Conservation (phyloP, 805 yeast genomes). For the Cyberlindnera xylosilytica region DNA sequence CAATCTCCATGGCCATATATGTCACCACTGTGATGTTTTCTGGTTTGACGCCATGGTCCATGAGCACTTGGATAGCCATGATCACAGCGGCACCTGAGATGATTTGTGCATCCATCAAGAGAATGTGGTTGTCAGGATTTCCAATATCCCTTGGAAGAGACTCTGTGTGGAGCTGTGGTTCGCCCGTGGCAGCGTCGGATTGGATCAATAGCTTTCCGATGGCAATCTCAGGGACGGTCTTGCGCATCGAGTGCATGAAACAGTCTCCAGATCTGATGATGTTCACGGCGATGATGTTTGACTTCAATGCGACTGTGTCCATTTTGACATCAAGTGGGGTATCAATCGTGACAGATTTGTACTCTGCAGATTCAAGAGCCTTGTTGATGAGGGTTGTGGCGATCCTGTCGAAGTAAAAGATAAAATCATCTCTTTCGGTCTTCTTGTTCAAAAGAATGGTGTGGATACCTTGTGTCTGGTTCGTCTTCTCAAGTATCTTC, state of each 20-base stretch:
- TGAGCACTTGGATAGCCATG: constrained; percentile 86
- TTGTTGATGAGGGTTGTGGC: constrained; percentile 64
- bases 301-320: constrained; percentile 30
- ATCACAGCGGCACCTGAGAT: constrained; percentile 91
- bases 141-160: constrained; percentile 51
- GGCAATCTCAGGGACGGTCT: constrained; percentile 71
- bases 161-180: constrained; percentile 87
- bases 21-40: constrained; percentile 64
- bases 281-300: constrained; percentile 66
- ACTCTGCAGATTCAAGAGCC: constrained; percentile 58
- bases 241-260: constrained; percentile 74
- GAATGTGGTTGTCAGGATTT: constrained; percentile 38
- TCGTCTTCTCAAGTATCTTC: constrained; percentile 40
- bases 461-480: constrained; percentile 70
- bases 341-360: constrained; percentile 31
- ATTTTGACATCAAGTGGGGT: constrained; percentile 40
- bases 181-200: constrained; percentile 86
- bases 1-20: constrained; percentile 76
- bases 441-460: constrained; percentile 59
- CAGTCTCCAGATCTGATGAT: constrained; percentile 92
- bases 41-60: constrained; percentile 72
- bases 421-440: constrained; percentile 70
- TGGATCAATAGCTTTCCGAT: constrained; percentile 86
- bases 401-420: constrained; percentile 83
- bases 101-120: constrained; percentile 83